Conservation (phyloP, 139 green algal species). For the Chlamydomonas schloesseri region DNA sequence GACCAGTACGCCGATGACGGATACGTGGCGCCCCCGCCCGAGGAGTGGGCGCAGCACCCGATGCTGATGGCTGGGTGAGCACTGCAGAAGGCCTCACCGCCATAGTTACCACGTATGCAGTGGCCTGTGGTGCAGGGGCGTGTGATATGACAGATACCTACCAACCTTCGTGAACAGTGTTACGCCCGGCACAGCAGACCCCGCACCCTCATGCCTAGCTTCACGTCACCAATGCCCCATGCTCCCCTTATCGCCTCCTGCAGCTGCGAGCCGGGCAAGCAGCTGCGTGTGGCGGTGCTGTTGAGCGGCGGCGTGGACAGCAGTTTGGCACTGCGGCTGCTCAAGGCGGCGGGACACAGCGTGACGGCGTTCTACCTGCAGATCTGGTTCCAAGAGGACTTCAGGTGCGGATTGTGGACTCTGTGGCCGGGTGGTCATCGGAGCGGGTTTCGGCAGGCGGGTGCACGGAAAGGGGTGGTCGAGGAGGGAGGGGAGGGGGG, state of each 20-base stretch:
- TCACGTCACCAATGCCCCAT: too few species aligned
- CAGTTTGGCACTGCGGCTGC: constrained; percentile 90
- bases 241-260: too few species aligned
- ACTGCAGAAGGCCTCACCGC: too few species aligned
- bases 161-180: too few species aligned
- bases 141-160: too few species aligned
- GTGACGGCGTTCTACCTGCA: constrained; percentile 92
- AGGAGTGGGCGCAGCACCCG: constrained; percentile 31
- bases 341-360: constrained; percentile 84
- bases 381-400: constrained; percentile 96
- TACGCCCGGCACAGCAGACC: too few species aligned
- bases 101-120: too few species aligned
- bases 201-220: too few species aligned
- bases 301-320: constrained; percentile 97
- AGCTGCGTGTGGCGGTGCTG: constrained; percentile 83
- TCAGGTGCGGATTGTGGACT: background rate
- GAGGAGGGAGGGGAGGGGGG: background rate
- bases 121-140: too few species aligned
- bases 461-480: background rate
- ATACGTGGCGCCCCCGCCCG: constrained; percentile 10
- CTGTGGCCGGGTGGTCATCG: background rate
- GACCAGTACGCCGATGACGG: background rate
- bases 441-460: background rate
- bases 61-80: constrained; percentile 35
- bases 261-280: constrained; percentile 46